Percentiles rank a stretch among this genome's conserved stretches.
phyloP scores from a whole-genome alignment of 345 rosid species.

The Corchorus capsularis region DNA sequence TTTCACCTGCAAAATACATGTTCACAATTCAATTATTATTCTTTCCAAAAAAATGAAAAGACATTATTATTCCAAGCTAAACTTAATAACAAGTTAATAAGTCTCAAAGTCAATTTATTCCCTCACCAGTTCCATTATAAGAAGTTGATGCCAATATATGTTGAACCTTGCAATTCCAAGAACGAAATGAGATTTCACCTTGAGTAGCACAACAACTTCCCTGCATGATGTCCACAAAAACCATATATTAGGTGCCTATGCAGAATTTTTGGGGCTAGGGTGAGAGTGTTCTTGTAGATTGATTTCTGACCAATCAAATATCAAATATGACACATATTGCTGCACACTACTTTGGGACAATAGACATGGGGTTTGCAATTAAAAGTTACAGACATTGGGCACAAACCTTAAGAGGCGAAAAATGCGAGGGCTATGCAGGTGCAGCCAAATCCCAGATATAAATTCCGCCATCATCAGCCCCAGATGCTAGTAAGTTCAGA shows the following conservation, averaged over 20 bases:
- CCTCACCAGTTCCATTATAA: slow-evolving; percentile 92
- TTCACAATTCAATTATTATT: too few species aligned
- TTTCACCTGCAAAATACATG: too few species aligned
- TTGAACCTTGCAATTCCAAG: slow-evolving; percentile 95
- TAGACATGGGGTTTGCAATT: slow-evolving; percentile 9
- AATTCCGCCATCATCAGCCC: slow-evolving; percentile 96
- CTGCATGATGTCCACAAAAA: slow-evolving; percentile 46
- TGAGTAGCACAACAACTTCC: slow-evolving; percentile 90
- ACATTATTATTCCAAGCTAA: not conserved
- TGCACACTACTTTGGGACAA: not conserved
- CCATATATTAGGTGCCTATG: slow-evolving; percentile 17
- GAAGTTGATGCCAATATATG: slow-evolving; percentile 96
- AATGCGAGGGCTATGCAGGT: slow-evolving; percentile 80
- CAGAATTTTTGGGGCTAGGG: not conserved
- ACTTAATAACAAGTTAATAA: slow-evolving; percentile 4
- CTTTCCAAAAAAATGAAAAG: too few species aligned
- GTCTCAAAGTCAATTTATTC: not conserved
- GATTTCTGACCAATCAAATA: not conserved
- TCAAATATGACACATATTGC: too few species aligned
- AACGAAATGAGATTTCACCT: slow-evolving; percentile 92
- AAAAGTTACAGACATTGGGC: slow-evolving; percentile 3
- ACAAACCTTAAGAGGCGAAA: slow-evolving; percentile 78
- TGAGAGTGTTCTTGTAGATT: not conserved
- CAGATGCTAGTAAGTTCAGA: slow-evolving; percentile 91
- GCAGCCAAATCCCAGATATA: slow-evolving; percentile 90